Evolutionary conservation across 2,329 filamentous ascomycete species (phyloP), one percentile per base, ranked within the genome.

Genomic region (Penicillium sp.): DNA sequence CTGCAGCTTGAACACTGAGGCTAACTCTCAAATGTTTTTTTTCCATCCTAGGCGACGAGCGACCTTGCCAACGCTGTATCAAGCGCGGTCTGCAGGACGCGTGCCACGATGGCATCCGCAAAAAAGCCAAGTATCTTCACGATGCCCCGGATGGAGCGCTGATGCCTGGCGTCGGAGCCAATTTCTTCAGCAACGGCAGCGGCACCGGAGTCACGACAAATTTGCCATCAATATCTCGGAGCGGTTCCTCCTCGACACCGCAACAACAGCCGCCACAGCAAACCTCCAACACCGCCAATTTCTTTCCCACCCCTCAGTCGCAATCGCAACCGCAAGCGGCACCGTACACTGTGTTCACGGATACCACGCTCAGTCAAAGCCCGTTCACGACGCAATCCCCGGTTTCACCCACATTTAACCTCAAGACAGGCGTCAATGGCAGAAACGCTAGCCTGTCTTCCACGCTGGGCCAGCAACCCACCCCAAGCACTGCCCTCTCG

Each of bases 91-190:
- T 97, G 24, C 87, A 90, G 62, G 90, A 95, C 66, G 83, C 83
- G 52, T 98, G 93, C 65, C 90, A 95, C 68, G 93, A 98, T 66
- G 93, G 93, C 46, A 90, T 97, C 44, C 86, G 93, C 54, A 98
- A 98, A 72, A 98, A 97, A 78, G 93, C 93, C 45, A 98, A 98
- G 70, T 98, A 98, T 69, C 86, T 98, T 48, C 90, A 97, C 65
- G 93, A 97, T 77, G 90, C 91, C 26, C 90, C 91, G 33, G 83
- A 89, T 45, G 90, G 94, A 66, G 90, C 90, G 39, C 76, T 96
- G 53, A 81, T 91, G 65, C 88, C 90, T n/a, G 89, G 93, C 37
- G 78, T 93, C 41, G 84, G 85, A 53, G 85, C 82, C 61, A 80
- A 63, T 52, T 71, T 71, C 59, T 79, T 63, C 76, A 58, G 50